Conservation (phyloP, 768 basidiomycete species). For the Rhodotorula paludigena region DNA sequence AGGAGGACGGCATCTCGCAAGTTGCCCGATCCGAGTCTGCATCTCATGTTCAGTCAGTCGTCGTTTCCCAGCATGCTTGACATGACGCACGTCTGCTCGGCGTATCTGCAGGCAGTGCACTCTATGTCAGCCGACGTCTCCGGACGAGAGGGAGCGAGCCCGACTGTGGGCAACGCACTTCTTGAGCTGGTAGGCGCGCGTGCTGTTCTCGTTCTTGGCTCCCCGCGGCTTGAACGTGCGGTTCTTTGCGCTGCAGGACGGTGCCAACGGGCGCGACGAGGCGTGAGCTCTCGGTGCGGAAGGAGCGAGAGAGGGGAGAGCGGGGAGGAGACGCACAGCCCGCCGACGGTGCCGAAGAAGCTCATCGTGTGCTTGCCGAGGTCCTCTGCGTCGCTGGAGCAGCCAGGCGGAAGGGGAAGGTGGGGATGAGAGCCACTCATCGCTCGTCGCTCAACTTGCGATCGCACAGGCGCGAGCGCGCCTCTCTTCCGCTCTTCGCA, state of each 20-base stretch:
- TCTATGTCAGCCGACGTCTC: neutral
- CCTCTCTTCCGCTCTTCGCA: no score
- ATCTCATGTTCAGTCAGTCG: neutral
- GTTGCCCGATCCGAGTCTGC: conserved; percentile 79
- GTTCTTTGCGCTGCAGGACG: conserved; percentile 67
- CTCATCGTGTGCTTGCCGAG: no score
- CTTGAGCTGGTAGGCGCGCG: conserved; percentile 90
- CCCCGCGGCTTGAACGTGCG: conserved; percentile 95
- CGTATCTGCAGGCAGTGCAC: conserved; percentile 54
- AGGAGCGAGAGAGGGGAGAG: no score
- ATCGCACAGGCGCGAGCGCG: no score
- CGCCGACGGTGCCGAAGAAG: conserved; percentile 32
- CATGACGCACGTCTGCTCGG: conserved; percentile 65
- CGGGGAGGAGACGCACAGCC: conserved; percentile 9
- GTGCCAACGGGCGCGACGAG: neutral
- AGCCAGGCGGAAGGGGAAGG: no score
- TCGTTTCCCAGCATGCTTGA: rapidly evolving
- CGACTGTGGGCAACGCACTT: conserved; percentile 54
- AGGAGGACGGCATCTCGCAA: conserved; percentile 83
- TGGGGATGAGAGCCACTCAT: no score
- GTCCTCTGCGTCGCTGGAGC: no score
- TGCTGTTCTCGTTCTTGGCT: conserved; percentile 23
- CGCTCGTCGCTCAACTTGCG: no score
- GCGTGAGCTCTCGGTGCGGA: conserved; percentile 8
- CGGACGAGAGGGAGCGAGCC: neutral